Percentiles rank a stretch among this genome's conserved stretches.
phyloP scores from a whole-genome alignment of 768 basidiomycete species.

The Leccinum subtestaceum region DNA sequence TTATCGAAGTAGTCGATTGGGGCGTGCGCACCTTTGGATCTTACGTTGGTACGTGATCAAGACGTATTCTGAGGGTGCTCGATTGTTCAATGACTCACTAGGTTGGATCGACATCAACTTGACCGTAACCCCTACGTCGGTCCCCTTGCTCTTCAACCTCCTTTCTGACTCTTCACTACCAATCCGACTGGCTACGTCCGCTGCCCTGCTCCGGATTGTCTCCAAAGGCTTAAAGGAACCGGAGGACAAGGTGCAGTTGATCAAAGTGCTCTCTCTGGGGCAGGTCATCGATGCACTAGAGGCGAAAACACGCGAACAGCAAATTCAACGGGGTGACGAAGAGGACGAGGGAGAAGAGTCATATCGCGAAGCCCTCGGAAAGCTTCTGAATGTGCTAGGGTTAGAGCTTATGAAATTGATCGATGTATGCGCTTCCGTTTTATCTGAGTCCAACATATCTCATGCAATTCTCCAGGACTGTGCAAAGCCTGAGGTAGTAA shows the following conservation, averaged over 20 bases:
- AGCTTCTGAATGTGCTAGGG: conserved; percentile 77
- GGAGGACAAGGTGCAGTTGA: conserved; percentile 81
- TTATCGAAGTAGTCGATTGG: conserved; percentile 83
- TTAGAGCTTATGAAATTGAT: conserved; percentile 77
- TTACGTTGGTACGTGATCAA: conserved; percentile 77
- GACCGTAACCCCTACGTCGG: conserved; percentile 86
- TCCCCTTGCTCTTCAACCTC: conserved; percentile 80
- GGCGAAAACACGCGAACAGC: conserved; percentile 65
- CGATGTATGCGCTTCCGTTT: conserved; percentile 50
- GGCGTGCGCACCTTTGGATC: conserved; percentile 90
- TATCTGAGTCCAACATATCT: background rate
- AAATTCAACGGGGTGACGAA: conserved; percentile 60
- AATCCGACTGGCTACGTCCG: conserved; percentile 80
- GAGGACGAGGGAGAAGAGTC: conserved; percentile 87
- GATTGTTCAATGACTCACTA: conserved; percentile 30
- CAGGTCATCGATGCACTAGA: conserved; percentile 82
- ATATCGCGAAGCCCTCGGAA: conserved; percentile 86
- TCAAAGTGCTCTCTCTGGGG: conserved; percentile 85
- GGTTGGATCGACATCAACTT: conserved; percentile 99
- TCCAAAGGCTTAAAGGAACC: conserved; percentile 92
- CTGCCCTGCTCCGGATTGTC: conserved; percentile 80
- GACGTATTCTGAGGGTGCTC: background rate
- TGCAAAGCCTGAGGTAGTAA: conserved; percentile 53
- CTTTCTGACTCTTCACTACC: conserved; percentile 75
- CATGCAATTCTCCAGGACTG: conserved; percentile 46